phyloP scores from a whole-genome alignment of 345 rosid species.

The Microcos paniculata region DNA sequence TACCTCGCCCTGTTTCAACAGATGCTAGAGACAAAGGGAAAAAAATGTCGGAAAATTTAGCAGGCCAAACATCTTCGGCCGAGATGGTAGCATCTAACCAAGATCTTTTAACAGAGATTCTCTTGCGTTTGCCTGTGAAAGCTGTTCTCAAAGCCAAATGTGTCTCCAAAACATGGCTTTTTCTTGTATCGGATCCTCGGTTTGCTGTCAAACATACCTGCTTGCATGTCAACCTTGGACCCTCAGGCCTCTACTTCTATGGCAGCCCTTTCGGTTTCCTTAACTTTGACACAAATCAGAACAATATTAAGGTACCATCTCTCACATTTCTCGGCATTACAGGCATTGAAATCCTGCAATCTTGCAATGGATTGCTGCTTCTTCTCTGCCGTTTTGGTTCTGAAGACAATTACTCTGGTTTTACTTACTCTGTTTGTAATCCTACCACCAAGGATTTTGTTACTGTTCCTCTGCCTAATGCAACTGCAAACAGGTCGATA shows the following conservation, averaged over 20 bases:
- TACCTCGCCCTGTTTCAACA: neutral
- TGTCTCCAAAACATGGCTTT: neutral
- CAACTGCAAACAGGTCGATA: slow-evolving; percentile 6
- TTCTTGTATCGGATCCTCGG: neutral
- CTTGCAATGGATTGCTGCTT: slow-evolving; percentile 4
- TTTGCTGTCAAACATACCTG: neutral
- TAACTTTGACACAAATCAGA: neutral
- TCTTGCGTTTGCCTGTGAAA: neutral
- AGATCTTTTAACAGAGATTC: neutral
- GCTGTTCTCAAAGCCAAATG: neutral
- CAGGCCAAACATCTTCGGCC: slow-evolving; percentile 3
- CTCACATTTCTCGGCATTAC: neutral
- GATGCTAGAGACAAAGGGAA: neutral
- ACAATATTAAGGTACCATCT: slow-evolving; percentile 8
- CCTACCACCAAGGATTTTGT: slow-evolving; percentile 7
- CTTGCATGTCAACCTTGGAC: slow-evolving; percentile 2
- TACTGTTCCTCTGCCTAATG: slow-evolving; percentile 1
- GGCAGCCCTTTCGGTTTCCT: slow-evolving; percentile 10
- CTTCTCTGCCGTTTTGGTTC: slow-evolving; percentile 7
- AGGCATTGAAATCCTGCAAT: slow-evolving; percentile 9
- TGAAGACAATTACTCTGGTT: neutral
- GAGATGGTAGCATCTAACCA: neutral
- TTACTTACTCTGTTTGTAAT: slow-evolving; percentile 5
- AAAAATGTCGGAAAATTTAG: neutral
- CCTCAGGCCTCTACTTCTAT: slow-evolving; percentile 10